These are phyloP conservation scores for Suillus alpinus DNA, from an alignment of 768 basidiomycete genomes.

Conservation along the genomic window DNA sequence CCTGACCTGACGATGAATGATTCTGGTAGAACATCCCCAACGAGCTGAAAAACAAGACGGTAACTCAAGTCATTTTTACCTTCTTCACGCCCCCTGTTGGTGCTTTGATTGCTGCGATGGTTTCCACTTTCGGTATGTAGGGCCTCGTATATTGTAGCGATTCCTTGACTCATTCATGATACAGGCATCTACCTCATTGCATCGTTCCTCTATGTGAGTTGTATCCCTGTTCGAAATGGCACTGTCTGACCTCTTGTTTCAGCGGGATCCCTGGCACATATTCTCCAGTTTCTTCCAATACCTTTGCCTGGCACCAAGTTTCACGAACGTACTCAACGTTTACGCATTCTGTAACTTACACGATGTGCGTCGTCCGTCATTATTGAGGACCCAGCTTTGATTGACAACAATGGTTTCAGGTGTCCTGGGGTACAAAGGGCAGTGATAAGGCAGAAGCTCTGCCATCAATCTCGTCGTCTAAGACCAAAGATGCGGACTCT, in stretches of 20 bases:
- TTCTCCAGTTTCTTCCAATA: conserved; percentile 93
- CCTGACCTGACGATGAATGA: conserved; percentile 7
- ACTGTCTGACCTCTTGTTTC: conserved; percentile 9
- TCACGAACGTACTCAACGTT: conserved; percentile 93
- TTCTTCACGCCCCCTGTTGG: conserved; percentile 79
- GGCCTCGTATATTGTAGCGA: neutral
- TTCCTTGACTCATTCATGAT: conserved; percentile 9
- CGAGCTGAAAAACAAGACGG: conserved; percentile 46
- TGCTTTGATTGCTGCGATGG: conserved; percentile 79
- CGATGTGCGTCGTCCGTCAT: conserved; percentile 50
- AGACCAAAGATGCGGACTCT: conserved; percentile 69
- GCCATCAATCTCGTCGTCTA: conserved; percentile 85
- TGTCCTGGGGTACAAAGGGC: conserved; percentile 94
- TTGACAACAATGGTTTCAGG: conserved; percentile 35
- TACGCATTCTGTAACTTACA: conserved; percentile 98
- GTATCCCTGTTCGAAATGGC: neutral
- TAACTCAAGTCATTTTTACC: conserved; percentile 46
- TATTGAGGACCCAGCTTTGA: neutral
- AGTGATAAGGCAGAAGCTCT: conserved; percentile 92
- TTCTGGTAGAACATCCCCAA: conserved; percentile 49
- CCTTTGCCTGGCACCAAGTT: conserved; percentile 84
- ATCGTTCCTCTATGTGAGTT: conserved; percentile 80
- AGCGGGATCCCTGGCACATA: conserved; percentile 99
- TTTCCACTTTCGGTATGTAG: conserved; percentile 77
- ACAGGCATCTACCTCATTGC: conserved; percentile 77